Evolutionary conservation across 1,139 yeast genomes (phyloP), one percentile per base, ranked within the genome.

Genomic region (Suhomyces wounanorum): DNA sequence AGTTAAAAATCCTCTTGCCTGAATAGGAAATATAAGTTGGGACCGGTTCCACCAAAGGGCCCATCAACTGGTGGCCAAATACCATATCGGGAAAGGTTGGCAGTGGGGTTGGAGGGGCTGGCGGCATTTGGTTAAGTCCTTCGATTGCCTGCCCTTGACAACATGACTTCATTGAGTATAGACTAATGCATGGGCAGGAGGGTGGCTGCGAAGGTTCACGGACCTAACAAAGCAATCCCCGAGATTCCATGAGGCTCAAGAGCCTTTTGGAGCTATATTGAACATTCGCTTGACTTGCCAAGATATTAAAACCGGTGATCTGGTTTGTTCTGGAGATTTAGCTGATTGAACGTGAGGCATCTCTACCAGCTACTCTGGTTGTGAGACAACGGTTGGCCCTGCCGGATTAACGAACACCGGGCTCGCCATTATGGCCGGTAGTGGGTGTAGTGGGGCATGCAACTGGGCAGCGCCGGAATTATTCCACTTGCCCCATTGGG

Each of bases 1-100:
- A 33, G 50, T 53, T 47, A 51, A 40, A 44, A 44, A 48, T 8
- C 26, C 38, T 21, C 43, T 28, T 63, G 39, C 66, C 65, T 51
- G 54, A 58, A 56, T 53, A 53, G 66, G 66, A 36, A 59, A 55
- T 31, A 35, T 30, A 17, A 23, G 13, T 21, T 18, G 43, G 25
- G 28, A 21, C 30, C 30, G 2, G 28, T 14, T 25, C 36, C 16
- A 10, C 23, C 21, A 38, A 9, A 16, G 30, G 40, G 37, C 38
- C 36, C 43, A 16, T 16, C 26, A 28, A 10, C 23, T 33, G 13
- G 13, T 10, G 18, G 11, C 14, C 16, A 14, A 49, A 28, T 42
- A 39, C 48, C 35, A 17, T 25, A 16, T 36, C 10, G 35, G 52
- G 44, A 26, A 44, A 41, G 11, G 11, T 13, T 26, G n/a, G 8